Evolutionary conservation across 1,284 basidiomycete species (phyloP).

Genomic region (Boletellus sp.): DNA sequence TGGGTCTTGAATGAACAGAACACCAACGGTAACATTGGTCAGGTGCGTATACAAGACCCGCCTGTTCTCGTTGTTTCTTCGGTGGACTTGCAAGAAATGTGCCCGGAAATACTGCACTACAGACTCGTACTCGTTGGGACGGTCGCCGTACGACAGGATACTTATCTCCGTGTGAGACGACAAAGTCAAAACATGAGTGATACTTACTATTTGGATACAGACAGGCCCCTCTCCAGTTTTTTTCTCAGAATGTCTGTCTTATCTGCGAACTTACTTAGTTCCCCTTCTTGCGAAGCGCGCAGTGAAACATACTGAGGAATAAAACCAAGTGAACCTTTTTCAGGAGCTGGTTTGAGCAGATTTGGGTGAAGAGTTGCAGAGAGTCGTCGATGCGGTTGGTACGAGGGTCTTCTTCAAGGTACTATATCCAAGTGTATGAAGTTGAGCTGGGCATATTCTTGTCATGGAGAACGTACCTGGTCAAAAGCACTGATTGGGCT

Average conservation of each 20-base stretch:
- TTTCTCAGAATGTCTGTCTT: conserved; percentile 72
- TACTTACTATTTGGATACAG: conserved; percentile 74
- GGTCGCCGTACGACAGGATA: conserved; percentile 78
- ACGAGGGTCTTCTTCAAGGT: conserved; percentile 77
- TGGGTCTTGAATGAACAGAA: not conserved
- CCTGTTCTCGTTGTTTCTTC: conserved; percentile 72
- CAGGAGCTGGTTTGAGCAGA: conserved; percentile 75
- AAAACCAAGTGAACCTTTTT: conserved; percentile 76
- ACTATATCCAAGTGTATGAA: conserved; percentile 40
- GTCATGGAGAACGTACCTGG: conserved; percentile 46
- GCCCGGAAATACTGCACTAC: conserved; percentile 80
- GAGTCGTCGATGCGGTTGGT: conserved; percentile 83
- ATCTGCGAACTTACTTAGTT: conserved; percentile 40
- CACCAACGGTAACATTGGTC: conserved; percentile 72
- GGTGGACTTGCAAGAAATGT: conserved; percentile 78
- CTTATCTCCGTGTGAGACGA: conserved; percentile 37
- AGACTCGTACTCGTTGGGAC: conserved; percentile 73
- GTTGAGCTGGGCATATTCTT: not conserved
- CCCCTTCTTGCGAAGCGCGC: not conserved
- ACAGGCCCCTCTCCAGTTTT: conserved; percentile 63
- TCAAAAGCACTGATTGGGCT: conserved; percentile 86
- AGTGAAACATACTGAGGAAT: conserved; percentile 60
- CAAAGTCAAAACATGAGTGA: not conserved
- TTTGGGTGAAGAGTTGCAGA: conserved; percentile 76
- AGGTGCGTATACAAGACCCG: conserved; percentile 77